Conservation (phyloP, 2,329 filamentous ascomycete genomes). For the Aaosphaeria arxii region DNA sequence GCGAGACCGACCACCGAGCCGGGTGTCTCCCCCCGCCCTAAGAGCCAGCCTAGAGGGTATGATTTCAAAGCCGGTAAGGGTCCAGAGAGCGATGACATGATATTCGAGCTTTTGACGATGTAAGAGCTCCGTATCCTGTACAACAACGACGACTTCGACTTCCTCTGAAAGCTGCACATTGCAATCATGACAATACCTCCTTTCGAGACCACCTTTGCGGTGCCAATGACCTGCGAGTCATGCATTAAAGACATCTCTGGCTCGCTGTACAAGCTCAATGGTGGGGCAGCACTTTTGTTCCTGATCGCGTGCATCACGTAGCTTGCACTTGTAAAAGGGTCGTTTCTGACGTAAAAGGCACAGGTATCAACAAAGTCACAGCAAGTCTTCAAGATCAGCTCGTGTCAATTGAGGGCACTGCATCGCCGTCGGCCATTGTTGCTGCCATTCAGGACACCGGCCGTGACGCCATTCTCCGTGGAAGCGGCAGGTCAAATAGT, state of each 20-base stretch:
- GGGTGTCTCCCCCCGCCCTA: not conserved
- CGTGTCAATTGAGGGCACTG: constrained; percentile 83
- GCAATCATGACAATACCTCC: constrained; percentile 27
- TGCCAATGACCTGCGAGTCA: constrained; percentile 85
- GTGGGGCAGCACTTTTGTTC: constrained; percentile 31
- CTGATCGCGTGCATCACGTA: not conserved
- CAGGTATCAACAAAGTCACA: constrained; percentile 79
- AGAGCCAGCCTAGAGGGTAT: no score
- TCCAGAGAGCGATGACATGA: no score
- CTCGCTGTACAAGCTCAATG: constrained; percentile 70
- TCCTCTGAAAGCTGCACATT: not conserved
- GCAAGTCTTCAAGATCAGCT: constrained; percentile 80
- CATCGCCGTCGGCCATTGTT: constrained; percentile 85
- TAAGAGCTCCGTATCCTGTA: no score
- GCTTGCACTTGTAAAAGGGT: constrained; percentile 5
- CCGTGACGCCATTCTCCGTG: constrained; percentile 89
- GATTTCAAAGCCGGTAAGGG: no score
- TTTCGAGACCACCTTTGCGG: constrained; percentile 83
- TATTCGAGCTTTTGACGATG: no score
- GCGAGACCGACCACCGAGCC: no score
- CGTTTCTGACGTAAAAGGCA: not conserved
- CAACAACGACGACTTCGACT: no score
- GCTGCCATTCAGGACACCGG: constrained; percentile 85
- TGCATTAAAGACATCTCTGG: constrained; percentile 85
- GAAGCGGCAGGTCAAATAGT: constrained; percentile 83